Percentiles rank a stretch among this genome's conserved stretches.
These are phyloP conservation scores for Phytopythium sindhum DNA, from an alignment of 352 stramenopile genomes.

Conservation along the genomic window DNA sequence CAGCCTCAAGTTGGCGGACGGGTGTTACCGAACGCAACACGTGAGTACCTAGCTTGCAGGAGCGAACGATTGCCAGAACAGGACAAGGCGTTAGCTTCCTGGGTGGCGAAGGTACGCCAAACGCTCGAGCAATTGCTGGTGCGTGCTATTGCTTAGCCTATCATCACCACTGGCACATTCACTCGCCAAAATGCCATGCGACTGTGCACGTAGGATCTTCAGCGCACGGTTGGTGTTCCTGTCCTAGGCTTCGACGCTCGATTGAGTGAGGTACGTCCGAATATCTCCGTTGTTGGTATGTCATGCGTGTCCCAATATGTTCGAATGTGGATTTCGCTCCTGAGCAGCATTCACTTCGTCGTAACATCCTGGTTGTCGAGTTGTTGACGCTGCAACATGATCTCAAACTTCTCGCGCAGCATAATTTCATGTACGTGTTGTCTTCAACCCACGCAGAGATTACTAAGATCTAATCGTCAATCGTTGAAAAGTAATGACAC, in stretches of 20 bases:
- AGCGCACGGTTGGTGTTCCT: not conserved
- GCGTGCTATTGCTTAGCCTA: not conserved
- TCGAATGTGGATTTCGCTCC: not conserved
- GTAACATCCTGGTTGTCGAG: not conserved
- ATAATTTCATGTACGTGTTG: not conserved
- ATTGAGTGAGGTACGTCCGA: not conserved
- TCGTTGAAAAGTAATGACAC: conserved; percentile 3
- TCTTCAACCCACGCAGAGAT: not conserved
- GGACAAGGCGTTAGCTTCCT: not conserved
- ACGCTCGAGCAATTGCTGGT: conserved; percentile 9
- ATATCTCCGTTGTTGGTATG: not conserved
- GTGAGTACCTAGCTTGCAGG: too few relatives aligned
- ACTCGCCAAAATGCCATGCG: not conserved
- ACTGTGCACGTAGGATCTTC: not conserved
- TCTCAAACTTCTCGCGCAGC: not conserved
- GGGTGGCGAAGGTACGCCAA: conserved; percentile 4
- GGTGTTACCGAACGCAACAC: not conserved
- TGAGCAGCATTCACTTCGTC: not conserved
- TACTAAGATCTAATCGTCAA: not conserved
- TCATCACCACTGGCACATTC: not conserved
- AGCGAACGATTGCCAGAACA: not conserved
- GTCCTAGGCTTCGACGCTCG: not conserved
- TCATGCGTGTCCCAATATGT: not conserved
- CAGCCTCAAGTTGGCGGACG: not conserved
- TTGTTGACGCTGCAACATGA: not conserved